These are phyloP conservation scores for cucumber (Cucumis sativus) DNA, from an alignment of 306 rosid genomes.

Conservation along the genomic window Cucumber_9930_V3 NC_026657.2:25772501-25773000, in stretches of 20 bases:
- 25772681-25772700: constrained; percentile 67
- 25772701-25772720: constrained; percentile 35
- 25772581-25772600: background rate
- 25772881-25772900: constrained; percentile 4
- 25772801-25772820: background rate
- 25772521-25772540: background rate
- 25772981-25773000: background rate
- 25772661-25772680: constrained; percentile 77
- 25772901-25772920: background rate
- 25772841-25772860: background rate
- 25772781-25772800: constrained; percentile 16
- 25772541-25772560: background rate
- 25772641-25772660: constrained; percentile 70
- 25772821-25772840: background rate
- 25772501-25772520: too few relatives aligned
- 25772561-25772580: background rate
- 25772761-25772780: background rate
- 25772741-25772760: constrained; percentile 11
- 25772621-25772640: constrained; percentile 94
- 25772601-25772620: constrained; percentile 87
- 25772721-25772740: constrained; percentile 32
- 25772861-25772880: constrained; percentile 9
- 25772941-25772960: background rate
- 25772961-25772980: background rate
- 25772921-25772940: background rate